Evolutionary conservation across 129 eudicot species (phyloP).

Genomic region (Smallanthus sonchifolius): DNA sequence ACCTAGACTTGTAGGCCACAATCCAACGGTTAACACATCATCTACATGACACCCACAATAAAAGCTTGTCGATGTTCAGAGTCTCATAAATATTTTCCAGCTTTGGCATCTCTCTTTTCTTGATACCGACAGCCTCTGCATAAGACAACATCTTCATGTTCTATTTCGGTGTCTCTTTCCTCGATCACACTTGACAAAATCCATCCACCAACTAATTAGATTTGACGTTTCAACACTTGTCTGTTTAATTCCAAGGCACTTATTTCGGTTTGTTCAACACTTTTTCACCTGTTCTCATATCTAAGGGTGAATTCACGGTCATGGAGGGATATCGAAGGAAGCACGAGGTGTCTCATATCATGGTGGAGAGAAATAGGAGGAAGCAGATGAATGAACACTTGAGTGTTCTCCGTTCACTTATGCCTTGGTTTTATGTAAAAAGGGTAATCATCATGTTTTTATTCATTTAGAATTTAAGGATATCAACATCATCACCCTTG

Average conservation of each 20-base stretch:
- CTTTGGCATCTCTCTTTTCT: conserved; percentile 2
- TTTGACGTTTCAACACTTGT: conserved; percentile 10
- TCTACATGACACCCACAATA: conserved; percentile 4
- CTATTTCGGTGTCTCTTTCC: too few species aligned
- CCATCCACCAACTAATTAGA: too few species aligned
- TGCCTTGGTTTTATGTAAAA: conserved; percentile 92
- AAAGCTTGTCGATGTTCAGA: background rate
- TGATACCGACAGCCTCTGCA: conserved; percentile 18
- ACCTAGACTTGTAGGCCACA: too few species aligned
- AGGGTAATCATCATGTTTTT: conserved; percentile 53
- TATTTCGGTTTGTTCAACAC: conserved; percentile 27
- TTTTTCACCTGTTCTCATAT: too few species aligned
- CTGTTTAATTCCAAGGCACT: conserved; percentile 21
- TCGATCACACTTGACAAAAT: too few species aligned
- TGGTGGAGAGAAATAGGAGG: conserved; percentile 86
- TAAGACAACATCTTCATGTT: conserved; percentile 14
- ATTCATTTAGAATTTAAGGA: too few species aligned
- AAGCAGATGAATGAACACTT: conserved; percentile 91
- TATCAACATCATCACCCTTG: too few species aligned
- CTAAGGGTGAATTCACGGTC: too few species aligned
- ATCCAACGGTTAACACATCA: background rate
- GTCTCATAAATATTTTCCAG: background rate
- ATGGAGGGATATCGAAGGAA: too few species aligned
- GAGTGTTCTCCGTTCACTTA: conserved; percentile 64
- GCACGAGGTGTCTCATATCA: conserved; percentile 56